A percentile compares a stretch with the other conserved stretches of the same genome.
Evolutionary conservation across 2,329 filamentous ascomycete genomes (phyloP).

Genomic region (Sclerotinia trifoliorum): DNA sequence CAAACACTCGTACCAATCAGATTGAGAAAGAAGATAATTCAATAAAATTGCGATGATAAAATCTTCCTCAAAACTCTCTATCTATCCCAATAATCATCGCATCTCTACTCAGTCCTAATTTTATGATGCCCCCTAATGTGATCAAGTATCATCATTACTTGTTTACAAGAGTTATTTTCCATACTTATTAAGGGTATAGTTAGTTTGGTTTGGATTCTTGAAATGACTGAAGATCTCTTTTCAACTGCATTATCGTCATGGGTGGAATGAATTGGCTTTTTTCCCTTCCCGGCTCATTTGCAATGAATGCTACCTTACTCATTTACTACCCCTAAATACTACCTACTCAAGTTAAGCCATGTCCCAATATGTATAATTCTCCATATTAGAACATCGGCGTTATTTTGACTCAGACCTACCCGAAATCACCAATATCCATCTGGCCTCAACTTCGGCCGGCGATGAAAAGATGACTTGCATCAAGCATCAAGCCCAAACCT

Average conservation of each 20-base stretch:
- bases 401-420: constrained; percentile 1
- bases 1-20: background rate
- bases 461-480: constrained; percentile 24
- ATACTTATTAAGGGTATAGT: background rate
- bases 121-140: background rate
- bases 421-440: constrained; percentile 11
- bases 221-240: background rate
- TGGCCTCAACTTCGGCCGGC: constrained; percentile 19
- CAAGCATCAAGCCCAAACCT: constrained; percentile 23
- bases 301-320: background rate
- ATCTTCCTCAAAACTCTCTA: background rate
- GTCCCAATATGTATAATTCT: constrained; percentile 4
- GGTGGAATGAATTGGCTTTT: background rate
- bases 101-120: background rate
- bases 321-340: background rate
- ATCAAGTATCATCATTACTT: too few relatives aligned
- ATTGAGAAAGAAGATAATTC: background rate
- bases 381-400: constrained; percentile 9
- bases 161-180: too few relatives aligned
- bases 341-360: constrained; percentile 15
- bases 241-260: constrained; percentile 7
- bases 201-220: background rate
- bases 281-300: background rate
- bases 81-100: background rate
- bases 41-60: constrained; percentile 3